These are phyloP conservation scores for Pharus latifolius DNA, from an alignment of 176 grass and related monocot genomes.

Conservation along the genomic window DNA sequence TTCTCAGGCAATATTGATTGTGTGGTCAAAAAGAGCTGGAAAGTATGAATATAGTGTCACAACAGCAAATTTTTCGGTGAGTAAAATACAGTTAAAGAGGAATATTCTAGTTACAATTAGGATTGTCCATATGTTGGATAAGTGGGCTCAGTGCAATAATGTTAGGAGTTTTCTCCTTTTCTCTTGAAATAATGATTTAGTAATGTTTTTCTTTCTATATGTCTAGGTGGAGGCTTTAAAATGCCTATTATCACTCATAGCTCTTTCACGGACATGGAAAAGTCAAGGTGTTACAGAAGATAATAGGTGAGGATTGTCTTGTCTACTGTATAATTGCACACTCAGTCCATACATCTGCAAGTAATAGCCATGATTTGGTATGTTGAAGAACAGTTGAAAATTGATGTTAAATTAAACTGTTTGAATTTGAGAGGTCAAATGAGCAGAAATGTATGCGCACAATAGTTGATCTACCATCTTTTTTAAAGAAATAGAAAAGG, in stretches of 20 bases:
- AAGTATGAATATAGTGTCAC: constrained; percentile 96
- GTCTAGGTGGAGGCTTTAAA: constrained; percentile 82
- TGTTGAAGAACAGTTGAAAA: too few species aligned
- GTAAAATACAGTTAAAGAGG: too few species aligned
- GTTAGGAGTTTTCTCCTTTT: neutral
- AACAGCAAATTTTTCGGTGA: constrained; percentile 92
- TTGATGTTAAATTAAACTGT: too few species aligned
- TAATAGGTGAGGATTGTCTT: constrained; percentile 45
- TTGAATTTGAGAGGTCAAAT: too few species aligned
- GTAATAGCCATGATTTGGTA: too few species aligned
- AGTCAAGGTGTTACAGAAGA: constrained; percentile 72
- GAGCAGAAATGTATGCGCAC: too few species aligned
- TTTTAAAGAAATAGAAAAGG: too few species aligned
- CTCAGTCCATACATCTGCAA: neutral
- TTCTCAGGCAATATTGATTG: constrained; percentile 94
- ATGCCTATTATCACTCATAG: constrained; percentile 62
- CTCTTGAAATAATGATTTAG: neutral
- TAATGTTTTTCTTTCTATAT: constrained; percentile 9
- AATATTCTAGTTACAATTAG: too few species aligned
- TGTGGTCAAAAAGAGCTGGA: constrained; percentile 82
- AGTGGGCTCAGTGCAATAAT: neutral
- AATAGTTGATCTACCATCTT: too few species aligned
- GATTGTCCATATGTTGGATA: too few species aligned
- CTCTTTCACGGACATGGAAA: constrained; percentile 68
- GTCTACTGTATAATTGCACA: neutral